Conservation (phyloP, 208 protist species). For the Kentomonas sorsogonicus region DNA sequence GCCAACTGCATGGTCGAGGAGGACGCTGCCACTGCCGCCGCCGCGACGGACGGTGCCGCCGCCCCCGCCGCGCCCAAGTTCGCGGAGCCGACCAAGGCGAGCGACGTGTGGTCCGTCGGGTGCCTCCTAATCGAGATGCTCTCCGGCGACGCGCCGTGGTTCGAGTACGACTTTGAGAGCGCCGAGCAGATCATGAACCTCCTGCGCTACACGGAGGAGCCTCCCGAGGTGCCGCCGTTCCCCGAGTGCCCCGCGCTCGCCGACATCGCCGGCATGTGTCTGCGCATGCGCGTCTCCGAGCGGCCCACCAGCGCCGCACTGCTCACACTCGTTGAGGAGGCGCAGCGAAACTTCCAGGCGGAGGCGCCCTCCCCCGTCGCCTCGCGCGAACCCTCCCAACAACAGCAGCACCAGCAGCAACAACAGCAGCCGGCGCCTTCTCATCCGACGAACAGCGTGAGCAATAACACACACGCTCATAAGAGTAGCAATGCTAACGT, state of each 20-base stretch:
- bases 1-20: neutral
- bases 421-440: neutral
- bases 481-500: neutral
- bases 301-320: slow-evolving; percentile 77
- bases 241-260: slow-evolving; percentile 66
- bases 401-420: slow-evolving; percentile 13
- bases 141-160: slow-evolving; percentile 78
- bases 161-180: slow-evolving; percentile 87
- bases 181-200: slow-evolving; percentile 86
- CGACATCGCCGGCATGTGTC: slow-evolving; percentile 46
- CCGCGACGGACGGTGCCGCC: neutral
- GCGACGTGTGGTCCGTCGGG: slow-evolving; percentile 89
- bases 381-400: slow-evolving; percentile 24
- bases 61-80: neutral
- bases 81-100: slow-evolving; percentile 51
- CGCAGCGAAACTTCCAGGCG: slow-evolving; percentile 32
- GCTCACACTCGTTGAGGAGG: slow-evolving; percentile 51
- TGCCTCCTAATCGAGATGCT: slow-evolving; percentile 91
- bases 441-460: neutral
- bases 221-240: slow-evolving; percentile 76
- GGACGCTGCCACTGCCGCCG: neutral
- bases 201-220: slow-evolving; percentile 69
- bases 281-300: slow-evolving; percentile 39
- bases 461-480: neutral
- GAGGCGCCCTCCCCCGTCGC: slow-evolving; percentile 16